Conservation (phyloP, 2,329 filamentous ascomycete genomes). For the Trichoderma guizhouense region DNA sequence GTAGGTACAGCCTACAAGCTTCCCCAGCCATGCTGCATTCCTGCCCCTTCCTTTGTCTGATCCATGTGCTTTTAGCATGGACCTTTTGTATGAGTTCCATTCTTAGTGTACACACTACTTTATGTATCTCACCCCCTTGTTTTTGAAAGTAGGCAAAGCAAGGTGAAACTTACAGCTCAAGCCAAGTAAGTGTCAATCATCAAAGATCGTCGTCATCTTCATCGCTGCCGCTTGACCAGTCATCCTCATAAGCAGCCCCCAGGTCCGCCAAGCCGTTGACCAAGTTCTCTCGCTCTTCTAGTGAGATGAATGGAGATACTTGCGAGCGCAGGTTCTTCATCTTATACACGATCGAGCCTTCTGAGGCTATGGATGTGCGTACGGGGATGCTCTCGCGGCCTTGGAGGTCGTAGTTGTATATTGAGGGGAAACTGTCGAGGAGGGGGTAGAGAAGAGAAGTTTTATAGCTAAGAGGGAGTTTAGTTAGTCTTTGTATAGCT, state of each 20-base stretch:
- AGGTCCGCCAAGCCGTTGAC: constrained; percentile 77
- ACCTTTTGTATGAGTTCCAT: neutral
- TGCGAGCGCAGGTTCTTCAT: constrained; percentile 64
- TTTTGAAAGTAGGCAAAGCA: neutral
- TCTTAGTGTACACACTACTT: neutral
- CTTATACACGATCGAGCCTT: constrained; percentile 66
- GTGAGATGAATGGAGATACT: constrained; percentile 58
- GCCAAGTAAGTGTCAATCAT: neutral
- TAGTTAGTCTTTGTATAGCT: neutral
- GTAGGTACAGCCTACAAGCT: neutral
- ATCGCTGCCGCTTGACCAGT: constrained; percentile 77
- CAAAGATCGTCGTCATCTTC: constrained; percentile 58
- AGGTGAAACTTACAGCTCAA: neutral
- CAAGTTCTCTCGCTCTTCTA: constrained; percentile 83
- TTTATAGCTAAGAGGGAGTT: constrained; percentile 38
- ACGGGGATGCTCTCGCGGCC: constrained; percentile 38
- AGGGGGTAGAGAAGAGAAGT: constrained; percentile 65
- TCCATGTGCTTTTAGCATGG: neutral
- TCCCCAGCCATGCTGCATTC: neutral
- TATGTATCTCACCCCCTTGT: neutral
- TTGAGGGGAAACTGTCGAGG: constrained; percentile 77
- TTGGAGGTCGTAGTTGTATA: constrained; percentile 54
- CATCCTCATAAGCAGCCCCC: constrained; percentile 83
- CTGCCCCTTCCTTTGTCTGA: neutral
- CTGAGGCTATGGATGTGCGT: constrained; percentile 65